Evolutionary conservation across 2,329 filamentous ascomycete species (phyloP), one percentile per base, ranked within the genome.

Genomic region (Penicillium crustosum): DNA sequence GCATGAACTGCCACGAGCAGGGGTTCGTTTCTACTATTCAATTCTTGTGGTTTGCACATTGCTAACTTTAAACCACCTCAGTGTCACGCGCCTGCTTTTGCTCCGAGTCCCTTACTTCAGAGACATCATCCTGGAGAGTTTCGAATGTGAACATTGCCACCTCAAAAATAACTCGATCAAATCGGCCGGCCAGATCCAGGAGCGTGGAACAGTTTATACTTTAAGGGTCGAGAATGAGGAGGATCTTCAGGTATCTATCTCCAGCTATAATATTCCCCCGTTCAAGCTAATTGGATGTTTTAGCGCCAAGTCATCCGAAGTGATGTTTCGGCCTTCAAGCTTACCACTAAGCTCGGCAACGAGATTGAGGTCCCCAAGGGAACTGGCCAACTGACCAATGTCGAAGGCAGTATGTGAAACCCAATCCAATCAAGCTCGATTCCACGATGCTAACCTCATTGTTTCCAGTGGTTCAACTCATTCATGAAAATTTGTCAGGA

Each of bases 81-180:
- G 10, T 21, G 85, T 81, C 1, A 99, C 94, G 15, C 85, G 89
- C 58, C 84, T 99, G 23, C 86, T 99, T 43, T 86, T 99, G 54
- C 96, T 95, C 17, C 86, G 87, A 64, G 97, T 99, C 55, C 94
- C 94, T 17, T 97, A 91, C 82, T 99, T 99, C 82, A 91, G 92
- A 79, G 93, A 99, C 76, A 88, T 99, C 62, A 91, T 99, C 69
- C 86, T 99, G 75, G 96, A 97, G 88, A 97, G 93, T 61, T 99
- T 99, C 77, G 85, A 86, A 65, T 99, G 94, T 81, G 87, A 91
- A 6, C 86, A 97, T 77, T 99, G 94, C 79, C 81, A 87, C 72
- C 89, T 93, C 77, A 86, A 89, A 65, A 96, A 97, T 80, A 93
- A 93, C 75, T 93, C 97, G 69, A 89, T 99, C 67, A 93, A 97